Evolutionary conservation across 331 rosid species (phyloP), one percentile per base, ranked within the genome.

Genomic region (Telfairia occidentalis): DNA sequence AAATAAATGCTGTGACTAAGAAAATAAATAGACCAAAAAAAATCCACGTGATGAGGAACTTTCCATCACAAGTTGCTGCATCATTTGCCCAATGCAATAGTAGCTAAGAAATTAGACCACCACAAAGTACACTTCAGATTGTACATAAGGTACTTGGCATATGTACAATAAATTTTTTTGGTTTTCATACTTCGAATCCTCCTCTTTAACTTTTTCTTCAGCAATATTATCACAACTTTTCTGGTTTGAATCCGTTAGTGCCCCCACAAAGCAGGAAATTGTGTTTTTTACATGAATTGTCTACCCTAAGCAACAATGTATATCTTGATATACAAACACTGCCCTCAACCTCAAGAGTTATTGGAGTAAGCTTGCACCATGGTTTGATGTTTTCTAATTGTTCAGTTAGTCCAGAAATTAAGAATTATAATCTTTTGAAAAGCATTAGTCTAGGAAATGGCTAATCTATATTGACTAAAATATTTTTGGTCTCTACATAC

Each of bases 51-150:
- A 70, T 23, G 24, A 70, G 54, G 24, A 45, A 69, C 74, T 69
- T 69, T 16, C 37, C 26, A 69, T 43, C 57, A 69, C 57, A 70
- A 45, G 74, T 70, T 70, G 57, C 57, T 15, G 54, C 38, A 43
- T 43, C 13, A 19, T 67, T 67, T 67, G 54, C 34, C 53, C 34
- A 67, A 67, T 42, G 74, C 21, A 24, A 42, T 34, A 61, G 70
- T 38, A 67, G 21, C 37, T 12, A 9, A 70, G 58, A 70, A 43
- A 7, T 11, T 9, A 45, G 38, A 28, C 26, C 24, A 15, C 74
- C 52, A 26, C 40, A 45, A 45, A 26, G 74, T 70, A 45, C 58
- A 45, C 53, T 42, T 46, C 38, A 45, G 15, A 42, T 45, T 69
- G 55, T 69, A 69, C 74, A 24, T 28, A 45, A 70, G 74, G 58